Evolutionary conservation across 306 rosid species (phyloP).

Genomic region (Rosa rugosa): DNA sequence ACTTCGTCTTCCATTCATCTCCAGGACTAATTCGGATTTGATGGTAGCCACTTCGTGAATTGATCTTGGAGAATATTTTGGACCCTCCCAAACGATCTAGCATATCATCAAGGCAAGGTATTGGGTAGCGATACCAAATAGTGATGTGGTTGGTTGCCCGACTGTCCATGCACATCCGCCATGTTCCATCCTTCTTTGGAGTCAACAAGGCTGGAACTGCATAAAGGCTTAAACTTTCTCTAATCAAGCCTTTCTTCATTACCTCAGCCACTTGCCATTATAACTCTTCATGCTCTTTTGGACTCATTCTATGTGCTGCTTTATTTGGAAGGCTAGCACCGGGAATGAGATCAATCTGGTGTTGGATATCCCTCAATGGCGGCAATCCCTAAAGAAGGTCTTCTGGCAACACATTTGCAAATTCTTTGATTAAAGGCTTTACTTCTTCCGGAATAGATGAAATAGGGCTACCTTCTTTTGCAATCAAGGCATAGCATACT

Average conservation of each 20-base stretch:
- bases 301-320: neutral
- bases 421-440: neutral
- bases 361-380: neutral
- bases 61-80: neutral
- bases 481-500: neutral
- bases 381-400: neutral
- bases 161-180: neutral
- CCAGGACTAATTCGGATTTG: neutral
- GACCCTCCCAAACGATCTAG: neutral
- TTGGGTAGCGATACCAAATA: neutral
- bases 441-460: neutral
- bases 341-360: neutral
- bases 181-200: neutral
- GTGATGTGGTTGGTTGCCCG: neutral
- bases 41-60: neutral
- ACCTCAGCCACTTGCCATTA: neutral
- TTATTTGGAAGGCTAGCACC: neutral
- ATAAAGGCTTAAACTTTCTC: neutral
- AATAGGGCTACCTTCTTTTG: neutral
- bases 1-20: neutral
- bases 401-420: neutral
- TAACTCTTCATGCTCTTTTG: neutral
- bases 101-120: neutral
- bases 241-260: neutral
- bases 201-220: neutral